Percentiles rank a stretch among this genome's conserved stretches.
These are phyloP conservation scores for Lipomyces oligophaga DNA, from an alignment of 805 yeast species.

Conservation along the genomic window DNA sequence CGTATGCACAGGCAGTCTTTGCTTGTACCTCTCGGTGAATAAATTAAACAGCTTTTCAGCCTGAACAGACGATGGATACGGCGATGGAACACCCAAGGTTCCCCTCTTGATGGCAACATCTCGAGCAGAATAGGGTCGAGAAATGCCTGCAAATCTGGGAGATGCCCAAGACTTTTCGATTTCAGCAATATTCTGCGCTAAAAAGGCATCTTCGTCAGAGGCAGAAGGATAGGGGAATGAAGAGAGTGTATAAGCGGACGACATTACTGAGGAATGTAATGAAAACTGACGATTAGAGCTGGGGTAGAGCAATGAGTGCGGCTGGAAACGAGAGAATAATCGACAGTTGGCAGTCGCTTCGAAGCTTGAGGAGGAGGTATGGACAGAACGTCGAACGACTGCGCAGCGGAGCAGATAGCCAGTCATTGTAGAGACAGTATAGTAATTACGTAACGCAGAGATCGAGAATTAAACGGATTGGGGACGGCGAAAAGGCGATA, in stretches of 20 bases:
- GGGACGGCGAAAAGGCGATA: too few species aligned
- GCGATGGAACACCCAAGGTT: conserved; percentile 38
- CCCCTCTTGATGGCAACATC: conserved; percentile 55
- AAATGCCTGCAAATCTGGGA: conserved; percentile 46
- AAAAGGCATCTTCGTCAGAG: conserved; percentile 35
- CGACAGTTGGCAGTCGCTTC: too few species aligned
- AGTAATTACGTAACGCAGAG: too few species aligned
- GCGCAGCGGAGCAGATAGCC: too few species aligned
- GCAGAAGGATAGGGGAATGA: conserved; percentile 40
- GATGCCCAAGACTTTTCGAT: conserved; percentile 51
- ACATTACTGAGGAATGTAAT: too few species aligned
- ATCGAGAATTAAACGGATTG: too few species aligned
- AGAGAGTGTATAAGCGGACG: conserved; percentile 18
- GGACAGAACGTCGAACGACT: too few species aligned
- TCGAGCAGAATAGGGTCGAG: conserved; percentile 51
- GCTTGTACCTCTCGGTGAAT: conserved; percentile 42
- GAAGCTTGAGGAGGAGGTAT: too few species aligned
- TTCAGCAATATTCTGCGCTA: conserved; percentile 38
- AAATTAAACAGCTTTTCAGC: conserved; percentile 51
- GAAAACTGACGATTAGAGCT: too few species aligned
- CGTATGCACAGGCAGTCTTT: conserved; percentile 51
- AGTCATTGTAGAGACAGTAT: too few species aligned
- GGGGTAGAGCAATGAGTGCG: too few species aligned
- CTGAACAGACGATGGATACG: conserved; percentile 49
- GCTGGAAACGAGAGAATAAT: too few species aligned